These are phyloP conservation scores for Clavispora phyllophila DNA, from an alignment of 805 yeast species.

Conservation along the genomic window DNA sequence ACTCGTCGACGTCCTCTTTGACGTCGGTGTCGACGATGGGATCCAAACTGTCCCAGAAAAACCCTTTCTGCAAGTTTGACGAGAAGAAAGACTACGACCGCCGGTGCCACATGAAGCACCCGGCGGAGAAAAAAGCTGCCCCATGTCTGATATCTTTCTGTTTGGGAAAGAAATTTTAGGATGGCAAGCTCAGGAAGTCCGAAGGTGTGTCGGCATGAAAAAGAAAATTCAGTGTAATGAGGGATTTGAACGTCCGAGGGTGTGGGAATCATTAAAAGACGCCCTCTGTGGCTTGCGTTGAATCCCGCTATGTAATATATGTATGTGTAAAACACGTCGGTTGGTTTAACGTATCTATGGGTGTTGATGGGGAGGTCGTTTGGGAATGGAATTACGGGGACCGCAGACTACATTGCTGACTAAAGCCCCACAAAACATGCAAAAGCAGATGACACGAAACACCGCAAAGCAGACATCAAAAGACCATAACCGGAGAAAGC, in stretches of 20 bases:
- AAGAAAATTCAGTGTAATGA: neutral
- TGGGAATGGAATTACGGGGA: neutral
- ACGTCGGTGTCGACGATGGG: conserved; percentile 6
- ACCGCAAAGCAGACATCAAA: too few species aligned
- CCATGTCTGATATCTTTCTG: conserved; percentile 34
- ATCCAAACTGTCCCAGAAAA: conserved; percentile 5
- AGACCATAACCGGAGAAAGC: too few species aligned
- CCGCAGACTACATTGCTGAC: neutral
- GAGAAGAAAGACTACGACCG: conserved; percentile 43
- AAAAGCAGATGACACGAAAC: too few species aligned
- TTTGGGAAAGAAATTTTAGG: conserved; percentile 28
- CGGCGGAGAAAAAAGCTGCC: conserved; percentile 15
- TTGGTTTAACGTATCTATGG: neutral
- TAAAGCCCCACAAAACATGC: too few species aligned
- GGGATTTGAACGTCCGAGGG: neutral
- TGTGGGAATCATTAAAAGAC: neutral
- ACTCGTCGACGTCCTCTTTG: conserved; percentile 19
- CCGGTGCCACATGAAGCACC: conserved; percentile 31
- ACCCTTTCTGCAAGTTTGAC: conserved; percentile 35
- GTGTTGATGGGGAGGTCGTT: neutral
- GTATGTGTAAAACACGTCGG: conserved; percentile 1
- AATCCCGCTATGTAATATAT: conserved; percentile 1
- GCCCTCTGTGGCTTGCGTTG: conserved; percentile 1
- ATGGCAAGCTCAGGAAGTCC: neutral
- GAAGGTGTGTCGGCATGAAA: neutral